Base-by-base conservation (phyloP, 257 asterid species). In the Solanum peruvianum region DNA sequence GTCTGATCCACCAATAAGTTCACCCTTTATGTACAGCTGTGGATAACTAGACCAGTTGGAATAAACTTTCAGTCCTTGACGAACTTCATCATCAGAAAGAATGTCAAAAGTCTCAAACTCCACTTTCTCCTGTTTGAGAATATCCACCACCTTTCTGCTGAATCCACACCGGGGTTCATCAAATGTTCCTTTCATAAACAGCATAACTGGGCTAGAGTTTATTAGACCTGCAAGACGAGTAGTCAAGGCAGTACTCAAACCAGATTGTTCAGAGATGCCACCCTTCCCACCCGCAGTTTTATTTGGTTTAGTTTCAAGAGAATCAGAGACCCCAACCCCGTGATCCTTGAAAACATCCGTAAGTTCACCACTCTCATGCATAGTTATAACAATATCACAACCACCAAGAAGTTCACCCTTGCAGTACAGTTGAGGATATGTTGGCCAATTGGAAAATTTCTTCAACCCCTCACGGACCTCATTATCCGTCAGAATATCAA, bases 391-490 rank as follows among this genome's bases (percentile, higher is more conserved):
- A 88, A 97, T 96, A 91, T 97, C 99, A 56, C 95, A 91, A 41
- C 99, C 99, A 73, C 99, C 99, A 66, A 97, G 97, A 45, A 97
- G 94, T 87, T 97, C 99, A n/a, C 99, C 99, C 89, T 94, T 95
- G 88, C 96, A 96, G 91, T 95, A 97, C 39, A 97, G 94, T 87
- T 96, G 99, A 82, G 99, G 99, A 90, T 91, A 96, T 9, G 99
- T 97, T 27, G 99, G 99, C 99, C 99, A 97, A 94, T 95, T 96
- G 25, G 99, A 91, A 81, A 91, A 93, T 88, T 92, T 93, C 93
- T 97, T 97, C 91, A 97, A 85, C 16, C 99, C 99, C 88, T 95
- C 99, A 23, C 99, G 99, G 84, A 96, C 98, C 87, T 91, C 95
- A 73, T 87, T 87, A 87, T 96, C 96, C 0, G 91, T 67, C 72